phyloP scores from a whole-genome alignment of 2,329 filamentous ascomycete genomes.

The Acephala macrosclerotiorum region DNA sequence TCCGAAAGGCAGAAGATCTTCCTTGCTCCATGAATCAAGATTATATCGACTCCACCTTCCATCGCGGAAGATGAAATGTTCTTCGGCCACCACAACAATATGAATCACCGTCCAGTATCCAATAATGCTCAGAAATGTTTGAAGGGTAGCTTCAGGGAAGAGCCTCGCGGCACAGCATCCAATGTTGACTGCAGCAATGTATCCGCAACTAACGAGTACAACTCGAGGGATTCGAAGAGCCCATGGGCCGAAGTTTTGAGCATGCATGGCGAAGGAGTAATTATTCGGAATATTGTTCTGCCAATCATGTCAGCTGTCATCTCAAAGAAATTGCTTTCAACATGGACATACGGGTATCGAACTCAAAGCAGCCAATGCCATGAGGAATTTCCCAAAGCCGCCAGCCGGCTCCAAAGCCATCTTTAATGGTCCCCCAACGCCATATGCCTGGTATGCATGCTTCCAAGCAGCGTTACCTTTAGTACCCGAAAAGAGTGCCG shows the following conservation, averaged over 20 bases:
- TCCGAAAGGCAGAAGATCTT: conserved; percentile 63
- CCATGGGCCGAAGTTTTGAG: conserved; percentile 27
- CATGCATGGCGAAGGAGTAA: conserved; percentile 27
- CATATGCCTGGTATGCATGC: conserved; percentile 19
- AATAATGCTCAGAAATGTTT: conserved; percentile 72
- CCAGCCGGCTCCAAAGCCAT: conserved; percentile 24
- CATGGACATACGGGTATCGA: conserved; percentile 20
- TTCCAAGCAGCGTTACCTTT: conserved; percentile 20
- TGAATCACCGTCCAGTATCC: conserved; percentile 79
- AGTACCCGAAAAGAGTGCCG: conserved; percentile 17
- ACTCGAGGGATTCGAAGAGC: conserved; percentile 23
- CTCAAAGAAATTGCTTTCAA: background rate
- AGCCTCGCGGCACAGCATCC: conserved; percentile 22
- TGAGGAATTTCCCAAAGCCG: conserved; percentile 22
- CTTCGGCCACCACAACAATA: conserved; percentile 65
- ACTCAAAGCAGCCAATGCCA: conserved; percentile 22
- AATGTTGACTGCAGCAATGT: conserved; percentile 21
- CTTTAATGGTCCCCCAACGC: conserved; percentile 21
- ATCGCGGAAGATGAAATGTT: conserved; percentile 72
- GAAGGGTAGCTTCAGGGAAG: conserved; percentile 46
- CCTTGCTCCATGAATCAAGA: conserved; percentile 62
- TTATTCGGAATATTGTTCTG: conserved; percentile 28
- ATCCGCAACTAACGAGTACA: conserved; percentile 19
- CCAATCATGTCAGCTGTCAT: background rate
- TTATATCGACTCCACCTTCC: conserved; percentile 59